Percentiles rank a stretch among this genome's conserved stretches.
Conservation (phyloP, 2,329 filamentous ascomycete species). For the Rhexocercosporidium sp. region DNA sequence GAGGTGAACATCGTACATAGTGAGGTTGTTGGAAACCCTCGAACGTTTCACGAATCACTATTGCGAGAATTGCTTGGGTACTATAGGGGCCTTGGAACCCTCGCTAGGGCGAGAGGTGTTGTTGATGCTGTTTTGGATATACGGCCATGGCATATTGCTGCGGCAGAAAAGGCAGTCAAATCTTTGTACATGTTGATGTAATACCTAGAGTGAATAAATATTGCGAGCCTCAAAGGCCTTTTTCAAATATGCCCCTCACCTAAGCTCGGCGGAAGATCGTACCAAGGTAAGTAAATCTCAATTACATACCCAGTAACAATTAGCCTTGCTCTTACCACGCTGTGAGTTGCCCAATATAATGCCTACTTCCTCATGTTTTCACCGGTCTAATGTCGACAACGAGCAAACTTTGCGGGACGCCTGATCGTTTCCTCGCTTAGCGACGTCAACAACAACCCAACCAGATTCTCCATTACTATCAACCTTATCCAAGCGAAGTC, state of each 20-base stretch:
- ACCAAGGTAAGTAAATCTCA: neutral
- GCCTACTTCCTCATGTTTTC: neutral
- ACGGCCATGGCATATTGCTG: conserved; percentile 80
- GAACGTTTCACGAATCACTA: conserved; percentile 60
- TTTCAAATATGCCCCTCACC: neutral
- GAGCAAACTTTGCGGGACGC: neutral
- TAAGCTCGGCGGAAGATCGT: neutral
- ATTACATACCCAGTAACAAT: neutral
- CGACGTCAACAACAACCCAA: neutral
- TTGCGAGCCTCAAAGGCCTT: neutral
- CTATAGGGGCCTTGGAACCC: conserved; percentile 70
- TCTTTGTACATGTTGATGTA: conserved; percentile 69
- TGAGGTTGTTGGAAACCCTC: conserved; percentile 45
- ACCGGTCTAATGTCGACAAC: neutral
- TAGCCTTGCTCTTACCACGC: too few species aligned
- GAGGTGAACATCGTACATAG: conserved; percentile 68
- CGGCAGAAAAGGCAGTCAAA: conserved; percentile 70
- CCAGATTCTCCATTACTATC: neutral
- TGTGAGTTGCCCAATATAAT: neutral
- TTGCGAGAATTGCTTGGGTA: conserved; percentile 73
- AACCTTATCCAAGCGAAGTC: neutral
- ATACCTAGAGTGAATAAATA: conserved; percentile 12
- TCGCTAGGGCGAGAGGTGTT: conserved; percentile 71
- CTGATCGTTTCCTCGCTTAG: neutral
- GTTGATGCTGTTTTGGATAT: conserved; percentile 63